These are phyloP conservation scores for Claviceps purpurea DNA, from an alignment of 2,329 filamentous ascomycete species.

Conservation along the genomic window DNA sequence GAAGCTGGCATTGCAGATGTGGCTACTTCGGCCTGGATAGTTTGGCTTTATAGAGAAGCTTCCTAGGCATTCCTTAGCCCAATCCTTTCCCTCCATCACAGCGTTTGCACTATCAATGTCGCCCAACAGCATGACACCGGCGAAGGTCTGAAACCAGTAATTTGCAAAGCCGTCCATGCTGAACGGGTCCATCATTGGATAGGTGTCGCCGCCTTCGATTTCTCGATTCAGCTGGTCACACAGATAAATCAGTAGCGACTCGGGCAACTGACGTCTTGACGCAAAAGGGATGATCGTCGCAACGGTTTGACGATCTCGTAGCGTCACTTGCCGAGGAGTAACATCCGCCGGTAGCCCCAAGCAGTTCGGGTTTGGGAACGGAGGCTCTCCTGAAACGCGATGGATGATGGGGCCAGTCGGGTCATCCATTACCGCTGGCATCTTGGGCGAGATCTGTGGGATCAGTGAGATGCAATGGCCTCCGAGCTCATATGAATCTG, in stretches of 20 bases:
- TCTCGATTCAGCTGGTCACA: slow-evolving; percentile 78
- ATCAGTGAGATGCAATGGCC: neutral
- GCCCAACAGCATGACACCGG: slow-evolving; percentile 74
- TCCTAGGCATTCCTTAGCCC: slow-evolving; percentile 69
- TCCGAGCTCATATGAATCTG: neutral
- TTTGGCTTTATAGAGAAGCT: slow-evolving; percentile 94
- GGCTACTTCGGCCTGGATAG: slow-evolving; percentile 79
- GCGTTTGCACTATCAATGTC: slow-evolving; percentile 52
- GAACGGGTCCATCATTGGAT: slow-evolving; percentile 73
- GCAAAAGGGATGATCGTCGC: slow-evolving; percentile 76
- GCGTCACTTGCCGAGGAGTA: slow-evolving; percentile 60
- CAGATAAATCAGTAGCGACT: slow-evolving; percentile 61
- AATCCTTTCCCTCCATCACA: slow-evolving; percentile 49
- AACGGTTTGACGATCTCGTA: slow-evolving; percentile 71
- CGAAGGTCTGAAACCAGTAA: slow-evolving; percentile 90
- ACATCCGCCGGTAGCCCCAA: slow-evolving; percentile 57
- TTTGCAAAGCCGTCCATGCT: slow-evolving; percentile 59
- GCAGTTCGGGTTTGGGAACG: slow-evolving; percentile 48
- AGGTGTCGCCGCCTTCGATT: slow-evolving; percentile 84
- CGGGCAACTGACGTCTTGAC: slow-evolving; percentile 63
- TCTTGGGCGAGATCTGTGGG: slow-evolving; percentile 10
- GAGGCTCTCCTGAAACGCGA: slow-evolving; percentile 51
- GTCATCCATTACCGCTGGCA: slow-evolving; percentile 72
- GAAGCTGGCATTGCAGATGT: slow-evolving; percentile 79
- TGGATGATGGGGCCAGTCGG: slow-evolving; percentile 57